Evolutionary conservation across 768 basidiomycete genomes (phyloP).

Genomic region (Tylopilus intermedius): DNA sequence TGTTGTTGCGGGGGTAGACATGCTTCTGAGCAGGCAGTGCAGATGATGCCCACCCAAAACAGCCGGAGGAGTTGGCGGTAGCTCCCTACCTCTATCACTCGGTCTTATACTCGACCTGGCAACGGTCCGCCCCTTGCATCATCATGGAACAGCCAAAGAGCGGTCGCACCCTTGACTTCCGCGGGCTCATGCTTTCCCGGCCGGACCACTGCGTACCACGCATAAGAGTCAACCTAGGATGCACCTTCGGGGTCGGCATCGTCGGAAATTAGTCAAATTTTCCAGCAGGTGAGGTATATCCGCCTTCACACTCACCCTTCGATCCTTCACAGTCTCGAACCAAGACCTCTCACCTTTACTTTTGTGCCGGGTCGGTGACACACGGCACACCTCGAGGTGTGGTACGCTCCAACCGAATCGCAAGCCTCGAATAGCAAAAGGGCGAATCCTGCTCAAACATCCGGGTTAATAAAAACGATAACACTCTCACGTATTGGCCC

Average conservation of each 20-base stretch:
- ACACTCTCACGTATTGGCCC: neutral
- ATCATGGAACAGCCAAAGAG: neutral
- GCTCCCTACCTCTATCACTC: constrained; percentile 3
- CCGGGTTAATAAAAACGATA: constrained; percentile 12
- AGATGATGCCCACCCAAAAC: constrained; percentile 6
- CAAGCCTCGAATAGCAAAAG: constrained; percentile 12
- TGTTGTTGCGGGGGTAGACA: constrained; percentile 8
- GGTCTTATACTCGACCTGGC: constrained; percentile 19
- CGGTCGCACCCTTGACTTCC: neutral
- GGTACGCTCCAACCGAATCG: neutral
- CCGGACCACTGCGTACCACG: constrained; percentile 1
- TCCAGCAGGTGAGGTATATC: constrained; percentile 17
- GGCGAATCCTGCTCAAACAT: constrained; percentile 23
- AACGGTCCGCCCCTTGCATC: constrained; percentile 1
- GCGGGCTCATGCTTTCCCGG: neutral
- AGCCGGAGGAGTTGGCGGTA: neutral
- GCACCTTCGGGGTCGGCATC: neutral
- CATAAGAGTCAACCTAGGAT: neutral
- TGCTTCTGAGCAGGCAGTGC: constrained; percentile 5
- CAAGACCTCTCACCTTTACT: constrained; percentile 9
- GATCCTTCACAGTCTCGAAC: neutral
- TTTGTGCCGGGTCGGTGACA: neutral
- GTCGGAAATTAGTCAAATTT: constrained; percentile 11
- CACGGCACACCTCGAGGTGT: neutral
- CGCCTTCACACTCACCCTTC: constrained; percentile 4